Base-by-base conservation (phyloP, 768 basidiomycete species). In the Lactarius hengduanensis region DNA sequence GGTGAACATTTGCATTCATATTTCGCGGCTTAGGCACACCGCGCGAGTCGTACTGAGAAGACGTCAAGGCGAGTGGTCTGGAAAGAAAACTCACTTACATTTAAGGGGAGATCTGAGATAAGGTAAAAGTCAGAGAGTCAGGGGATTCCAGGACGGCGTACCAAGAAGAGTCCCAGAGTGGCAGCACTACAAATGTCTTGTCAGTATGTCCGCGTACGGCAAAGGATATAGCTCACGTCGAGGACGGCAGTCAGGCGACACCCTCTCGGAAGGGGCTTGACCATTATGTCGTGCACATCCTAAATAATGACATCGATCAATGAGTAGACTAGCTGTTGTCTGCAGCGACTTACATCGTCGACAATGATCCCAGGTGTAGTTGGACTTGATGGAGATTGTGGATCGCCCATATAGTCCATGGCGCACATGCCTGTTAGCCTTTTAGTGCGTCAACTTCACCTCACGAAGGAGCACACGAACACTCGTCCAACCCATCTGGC, bases 201-300 rank as follows among this genome's bases (percentile, higher is more conserved):
- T 38, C 4, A 57, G 9, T 41, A 10, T 32, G 28, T 16, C 22
- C 18, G 9, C 26, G 30, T 20, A 26, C 20, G 10, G 6, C 0
- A 5, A 18, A 16, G 13, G 30, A 59, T 32, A 28, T 28, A 1
- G n/a, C 63, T 59, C 38, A 64, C 63, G 28, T 64, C 63, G 9
- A 53, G 40, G 9, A 64, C 38, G 1, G 57, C 57, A 18, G 63
- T 64, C 57, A 64, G 41, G 26, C 57, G 63, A 59, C 63, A 64
- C 8, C 16, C 4, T 5, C 4, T 3, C 5, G 63, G 63, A 53
- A 64, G 63, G 16, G 26, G n/a, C 2, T 41, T 41, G 26, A 64
- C 63, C 57, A 64, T 53, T 13, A 64, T 6, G 3, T 41, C 13
- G 10, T 64, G 57, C 36, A 64, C 59, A 2, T 7, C 4, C 63